A percentile compares a stretch with the other conserved stretches of the same genome.
Conservation (phyloP, 805 yeast species). For the Priceomyces medius region DNA sequence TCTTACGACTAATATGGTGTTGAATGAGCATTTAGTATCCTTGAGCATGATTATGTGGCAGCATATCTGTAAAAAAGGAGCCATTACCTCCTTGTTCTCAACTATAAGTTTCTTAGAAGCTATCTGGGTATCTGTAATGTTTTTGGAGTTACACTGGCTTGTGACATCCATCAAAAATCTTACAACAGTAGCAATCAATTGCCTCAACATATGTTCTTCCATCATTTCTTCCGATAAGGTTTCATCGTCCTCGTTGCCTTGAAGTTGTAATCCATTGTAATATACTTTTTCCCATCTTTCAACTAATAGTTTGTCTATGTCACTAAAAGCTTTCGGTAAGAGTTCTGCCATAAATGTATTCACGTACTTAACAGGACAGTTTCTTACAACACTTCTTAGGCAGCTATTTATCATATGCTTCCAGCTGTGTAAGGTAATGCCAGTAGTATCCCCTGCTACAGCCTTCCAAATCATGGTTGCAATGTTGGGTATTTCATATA, state of each 20-base stretch:
- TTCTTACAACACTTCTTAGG: constrained; percentile 78
- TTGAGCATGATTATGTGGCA: constrained; percentile 77
- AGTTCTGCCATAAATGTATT: constrained; percentile 71
- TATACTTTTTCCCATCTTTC: constrained; percentile 72
- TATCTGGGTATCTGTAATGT: constrained; percentile 56
- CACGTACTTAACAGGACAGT: constrained; percentile 76
- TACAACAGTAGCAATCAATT: constrained; percentile 88
- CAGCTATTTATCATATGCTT: constrained; percentile 92
- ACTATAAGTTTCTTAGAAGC: constrained; percentile 67
- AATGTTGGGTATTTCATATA: constrained; percentile 81
- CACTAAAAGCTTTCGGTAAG: constrained; percentile 71
- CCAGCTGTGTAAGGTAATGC: constrained; percentile 95
- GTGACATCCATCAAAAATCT: constrained; percentile 82
- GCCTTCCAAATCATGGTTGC: constrained; percentile 80
- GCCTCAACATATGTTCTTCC: constrained; percentile 93
- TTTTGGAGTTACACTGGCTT: constrained; percentile 66
- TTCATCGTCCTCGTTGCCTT: constrained; percentile 68
- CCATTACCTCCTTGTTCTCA: constrained; percentile 62
- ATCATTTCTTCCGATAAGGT: constrained; percentile 95
- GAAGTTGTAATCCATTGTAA: constrained; percentile 54
- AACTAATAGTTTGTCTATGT: constrained; percentile 72
- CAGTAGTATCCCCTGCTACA: constrained; percentile 78
- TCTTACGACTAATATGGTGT: constrained; percentile 78
- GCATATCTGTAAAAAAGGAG: constrained; percentile 72
- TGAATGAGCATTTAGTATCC: constrained; percentile 90